Evolutionary conservation across 2,329 filamentous ascomycete genomes (phyloP).

Genomic region (Magnaporthales sp.): DNA sequence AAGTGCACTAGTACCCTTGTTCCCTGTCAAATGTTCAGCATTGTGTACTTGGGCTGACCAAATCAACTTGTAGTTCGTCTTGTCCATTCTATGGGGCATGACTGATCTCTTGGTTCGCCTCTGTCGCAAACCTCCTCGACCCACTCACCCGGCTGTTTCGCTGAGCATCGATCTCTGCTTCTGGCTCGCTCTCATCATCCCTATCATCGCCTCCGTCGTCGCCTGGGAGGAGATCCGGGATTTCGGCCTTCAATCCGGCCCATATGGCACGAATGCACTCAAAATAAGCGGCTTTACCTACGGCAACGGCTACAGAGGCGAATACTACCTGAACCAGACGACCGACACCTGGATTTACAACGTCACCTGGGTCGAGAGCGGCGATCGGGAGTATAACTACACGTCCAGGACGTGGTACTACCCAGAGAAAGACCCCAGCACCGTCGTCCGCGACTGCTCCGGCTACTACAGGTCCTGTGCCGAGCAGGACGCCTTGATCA

Average conservation of each 20-base stretch:
- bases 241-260: background rate
- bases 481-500: conserved; percentile 11
- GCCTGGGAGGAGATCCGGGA: background rate
- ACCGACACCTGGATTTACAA: conserved; percentile 11
- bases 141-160: conserved; percentile 9
- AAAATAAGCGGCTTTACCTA: conserved; percentile 4
- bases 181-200: conserved; percentile 9
- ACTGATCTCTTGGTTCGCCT: conserved; percentile 4
- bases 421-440: background rate
- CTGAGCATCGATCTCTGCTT: conserved; percentile 11
- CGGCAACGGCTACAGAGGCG: conserved; percentile 6
- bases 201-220: background rate
- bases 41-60: background rate
- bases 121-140: conserved; percentile 6
- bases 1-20: no score
- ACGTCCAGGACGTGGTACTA: background rate
- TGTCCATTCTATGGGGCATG: conserved; percentile 8
- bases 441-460: conserved; percentile 5
- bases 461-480: conserved; percentile 8
- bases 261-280: no score
- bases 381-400: background rate
- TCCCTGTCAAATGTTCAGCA: background rate
- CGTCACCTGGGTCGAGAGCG: background rate
- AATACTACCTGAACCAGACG: conserved; percentile 1
- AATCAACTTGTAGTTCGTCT: background rate